Base-by-base conservation (phyloP, 1,284 basidiomycete genomes). In the Irpex sp. region DNA sequence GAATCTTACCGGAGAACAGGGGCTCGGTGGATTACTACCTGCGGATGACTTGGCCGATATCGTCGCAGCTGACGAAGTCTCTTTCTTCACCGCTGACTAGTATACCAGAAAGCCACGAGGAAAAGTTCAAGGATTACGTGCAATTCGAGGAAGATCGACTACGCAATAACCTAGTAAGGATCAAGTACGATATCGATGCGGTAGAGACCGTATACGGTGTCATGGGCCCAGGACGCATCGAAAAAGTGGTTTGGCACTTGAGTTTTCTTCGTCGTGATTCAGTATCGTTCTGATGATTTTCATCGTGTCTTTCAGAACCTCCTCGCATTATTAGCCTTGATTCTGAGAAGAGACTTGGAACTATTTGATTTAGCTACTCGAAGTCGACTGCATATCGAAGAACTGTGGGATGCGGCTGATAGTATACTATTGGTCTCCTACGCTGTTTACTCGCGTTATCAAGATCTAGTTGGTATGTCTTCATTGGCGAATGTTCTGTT, bases 141-240 rank as follows among this genome's bases (percentile, higher is more conserved):
- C 52, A 64, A 17, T 57, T 63, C 3, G 67, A 71, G 37, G 67
- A 73, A 47, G 51, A 63, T 5, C 54, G 66, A 4, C 54, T 74
- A 5, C 59, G 60, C n/a, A 57, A 65, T n/a, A 71, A 69, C 17
- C 68, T 77, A 26, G 63, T 73, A 34, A 60, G 63, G 2, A 64
- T 70, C n/a, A 64, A 66, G 8, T 73, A 70, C 61, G 64, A 69
- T 21, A 58, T 74, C 21, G 72, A 73, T 58, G 70, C 68, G 4
- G 36, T 67, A 9, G 69, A 71, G 58, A 73, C 70, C 4, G 63
- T 73, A 2, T 61, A 64, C 2, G 59, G 71, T 15, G 65, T 73
- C 26, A 67, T 67, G 6, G 71, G 72, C 2, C 67, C 64, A 7
- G 64, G 62, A 17, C 63, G 68, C 15, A 60, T 73, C 4, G 72